These are phyloP conservation scores for Diaporthe longicolla DNA, from an alignment of 2,329 filamentous ascomycete species.

Conservation along the genomic window DNA sequence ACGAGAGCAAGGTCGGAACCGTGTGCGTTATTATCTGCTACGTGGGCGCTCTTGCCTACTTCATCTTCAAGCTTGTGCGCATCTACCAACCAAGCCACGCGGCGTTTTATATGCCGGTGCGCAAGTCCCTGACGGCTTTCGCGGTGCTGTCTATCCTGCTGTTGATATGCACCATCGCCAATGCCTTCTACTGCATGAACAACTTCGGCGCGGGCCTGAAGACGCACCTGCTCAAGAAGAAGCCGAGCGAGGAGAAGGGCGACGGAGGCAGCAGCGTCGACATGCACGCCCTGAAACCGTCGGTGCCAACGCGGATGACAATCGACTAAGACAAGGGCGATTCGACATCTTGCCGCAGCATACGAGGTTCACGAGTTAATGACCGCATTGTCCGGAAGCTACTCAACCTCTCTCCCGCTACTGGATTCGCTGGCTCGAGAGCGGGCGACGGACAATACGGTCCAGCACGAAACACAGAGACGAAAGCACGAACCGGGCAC, in stretches of 20 bases:
- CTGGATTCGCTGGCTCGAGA: constrained; percentile 32
- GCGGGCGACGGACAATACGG: constrained; percentile 34
- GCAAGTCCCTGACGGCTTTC: constrained; percentile 90
- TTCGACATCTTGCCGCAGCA: constrained; percentile 22
- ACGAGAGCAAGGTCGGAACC: constrained; percentile 87
- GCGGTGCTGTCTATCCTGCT: constrained; percentile 92
- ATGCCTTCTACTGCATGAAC: constrained; percentile 87
- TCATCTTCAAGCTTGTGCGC: constrained; percentile 97
- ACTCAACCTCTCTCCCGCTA: constrained; percentile 21
- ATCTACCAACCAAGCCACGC: constrained; percentile 82
- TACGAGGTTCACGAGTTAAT: constrained; percentile 38
- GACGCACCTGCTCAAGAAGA: constrained; percentile 78
- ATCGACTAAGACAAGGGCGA: constrained; percentile 64
- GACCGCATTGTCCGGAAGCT: constrained; percentile 39
- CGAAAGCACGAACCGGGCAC: constrained; percentile 40
- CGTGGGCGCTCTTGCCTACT: constrained; percentile 91
- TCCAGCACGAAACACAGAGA: constrained; percentile 42
- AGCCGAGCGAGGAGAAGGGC: constrained; percentile 66
- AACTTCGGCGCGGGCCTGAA: constrained; percentile 95
- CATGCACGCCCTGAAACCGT: constrained; percentile 69
- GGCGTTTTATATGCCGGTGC: constrained; percentile 80
- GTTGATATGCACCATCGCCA: constrained; percentile 88
- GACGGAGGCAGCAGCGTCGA: constrained; percentile 68
- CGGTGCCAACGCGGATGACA: constrained; percentile 70
- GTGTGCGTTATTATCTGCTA: constrained; percentile 84